Evolutionary conservation across 768 basidiomycete genomes (phyloP), one percentile per base, ranked within the genome.

Genomic region (Tulasnella calospora): DNA sequence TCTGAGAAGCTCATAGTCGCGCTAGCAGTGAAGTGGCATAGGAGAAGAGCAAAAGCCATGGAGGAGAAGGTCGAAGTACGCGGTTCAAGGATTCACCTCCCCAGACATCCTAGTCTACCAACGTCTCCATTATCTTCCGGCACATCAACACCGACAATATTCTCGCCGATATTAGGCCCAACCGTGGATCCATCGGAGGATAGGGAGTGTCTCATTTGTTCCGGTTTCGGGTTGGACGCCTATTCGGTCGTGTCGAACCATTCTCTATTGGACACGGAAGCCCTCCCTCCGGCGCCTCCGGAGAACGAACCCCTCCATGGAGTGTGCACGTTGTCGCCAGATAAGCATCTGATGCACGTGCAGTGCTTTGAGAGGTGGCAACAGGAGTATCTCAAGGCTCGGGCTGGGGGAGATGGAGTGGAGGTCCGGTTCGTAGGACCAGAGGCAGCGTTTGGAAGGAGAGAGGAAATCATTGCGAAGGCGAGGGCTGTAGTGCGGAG

Each of bases 141-240:
- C 55, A 57, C 55, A 3, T 57, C 55, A 30, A 57, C 55, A 57
- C 55, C 55, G 23, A 57, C 55, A 9, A 30, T 57, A 57, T 57
- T 57, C 55, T 57, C 55, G 9, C 55, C 55, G 9, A 57, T n/a
- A 21, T 30, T 57, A 57, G 55, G 55, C 6, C 55, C 55, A 21
- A 57, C 55, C n/a, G 55, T 57, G 12, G 55, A 57, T 23, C 55
- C 55, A 57, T 57, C 81, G 21, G 80, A 81, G 17, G 80, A 81
- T 17, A 55, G 38, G 30, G 81, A 82, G 40, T 82, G 82, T 71
- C 79, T 82, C 13, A 82, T 82, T 35, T 82, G 82, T 74, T 80
- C 82, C 17, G 82, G 81, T n/a, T 72, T 77, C 13, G 81, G 81
- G 9, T 55, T 79, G 33, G 81, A 80, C 41, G 72, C 77, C 3